Evolutionary conservation across 2,329 filamentous ascomycete genomes (phyloP).

Genomic region (Aspergillus puulaauensis): DNA sequence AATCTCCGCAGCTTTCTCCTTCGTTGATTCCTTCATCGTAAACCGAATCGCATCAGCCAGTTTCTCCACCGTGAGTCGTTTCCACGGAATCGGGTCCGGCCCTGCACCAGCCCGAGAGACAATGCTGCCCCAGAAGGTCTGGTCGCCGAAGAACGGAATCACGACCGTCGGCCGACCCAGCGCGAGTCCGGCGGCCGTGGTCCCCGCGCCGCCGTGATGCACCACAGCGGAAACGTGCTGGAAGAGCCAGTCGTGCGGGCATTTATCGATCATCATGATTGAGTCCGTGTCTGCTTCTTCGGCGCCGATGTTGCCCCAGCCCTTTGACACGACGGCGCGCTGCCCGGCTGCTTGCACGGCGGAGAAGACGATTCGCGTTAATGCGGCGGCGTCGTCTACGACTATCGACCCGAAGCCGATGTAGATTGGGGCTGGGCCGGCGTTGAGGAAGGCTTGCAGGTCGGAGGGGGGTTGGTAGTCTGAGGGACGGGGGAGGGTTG

Average conservation of each 20-base stretch:
- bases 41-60: conserved; percentile 64
- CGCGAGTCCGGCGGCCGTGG: conserved; percentile 81
- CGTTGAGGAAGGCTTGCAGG: conserved; percentile 64
- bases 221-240: conserved; percentile 73
- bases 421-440: conserved; percentile 72
- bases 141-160: conserved; percentile 84
- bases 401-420: conserved; percentile 84
- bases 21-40: conserved; percentile 61
- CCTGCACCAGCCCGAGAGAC: conserved; percentile 71
- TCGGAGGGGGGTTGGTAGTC: conserved; percentile 66
- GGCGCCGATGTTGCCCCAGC: conserved; percentile 81
- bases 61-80: conserved; percentile 64
- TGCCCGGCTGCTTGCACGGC: conserved; percentile 66
- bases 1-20: conserved; percentile 56
- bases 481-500: conserved; percentile 67
- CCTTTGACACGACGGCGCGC: conserved; percentile 80
- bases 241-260: conserved; percentile 88
- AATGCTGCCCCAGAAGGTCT: conserved; percentile 81
- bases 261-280: conserved; percentile 81
- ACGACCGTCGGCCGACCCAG: conserved; percentile 78
- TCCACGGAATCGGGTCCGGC: conserved; percentile 67
- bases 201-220: conserved; percentile 85
- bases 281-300: conserved; percentile 63
- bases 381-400: conserved; percentile 69
- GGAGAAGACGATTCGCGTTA: conserved; percentile 71